These are phyloP conservation scores for Blepharisma stoltei DNA, from an alignment of 73 alveolate species.

Conservation along the genomic window DNA sequence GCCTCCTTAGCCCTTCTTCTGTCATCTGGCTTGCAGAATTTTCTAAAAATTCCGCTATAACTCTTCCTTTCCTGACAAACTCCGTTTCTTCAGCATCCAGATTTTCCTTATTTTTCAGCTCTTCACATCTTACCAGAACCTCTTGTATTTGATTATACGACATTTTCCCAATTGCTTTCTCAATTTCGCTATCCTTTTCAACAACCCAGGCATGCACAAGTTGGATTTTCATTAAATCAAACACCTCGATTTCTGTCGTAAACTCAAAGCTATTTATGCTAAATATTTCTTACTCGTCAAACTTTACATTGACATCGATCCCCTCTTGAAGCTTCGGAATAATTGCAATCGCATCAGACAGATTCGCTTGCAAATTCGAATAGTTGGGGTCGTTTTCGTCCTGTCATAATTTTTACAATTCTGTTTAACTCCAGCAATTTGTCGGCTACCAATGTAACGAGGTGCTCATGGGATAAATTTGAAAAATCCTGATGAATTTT, in stretches of 20 bases:
- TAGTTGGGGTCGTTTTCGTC: not conserved
- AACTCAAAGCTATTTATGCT: conserved; percentile 19
- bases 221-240: not conserved
- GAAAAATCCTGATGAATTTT: not conserved
- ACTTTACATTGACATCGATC: conserved; percentile 31
- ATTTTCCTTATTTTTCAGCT: too few species aligned
- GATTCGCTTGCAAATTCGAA: not conserved
- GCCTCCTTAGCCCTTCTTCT: conserved; percentile 9
- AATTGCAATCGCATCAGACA: not conserved
- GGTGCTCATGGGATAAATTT: not conserved
- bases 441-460: conserved; percentile 1
- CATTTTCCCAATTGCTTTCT: not conserved
- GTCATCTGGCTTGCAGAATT: conserved; percentile 9
- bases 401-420: not conserved
- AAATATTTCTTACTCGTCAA: not conserved
- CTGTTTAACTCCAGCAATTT: not conserved
- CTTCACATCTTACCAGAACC: too few species aligned
- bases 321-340: conserved; percentile 20
- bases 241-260: conserved; percentile 14
- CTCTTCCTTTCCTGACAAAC: not conserved
- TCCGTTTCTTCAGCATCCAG: too few species aligned
- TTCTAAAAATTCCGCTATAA: conserved; percentile 10
- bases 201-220: conserved; percentile 29
- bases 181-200: not conserved
- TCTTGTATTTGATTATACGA: conserved; percentile 10